A percentile compares a stretch with the other conserved stretches of the same genome.
Conservation (phyloP, 345 rosid species). For the Sapria himalayana region DNA sequence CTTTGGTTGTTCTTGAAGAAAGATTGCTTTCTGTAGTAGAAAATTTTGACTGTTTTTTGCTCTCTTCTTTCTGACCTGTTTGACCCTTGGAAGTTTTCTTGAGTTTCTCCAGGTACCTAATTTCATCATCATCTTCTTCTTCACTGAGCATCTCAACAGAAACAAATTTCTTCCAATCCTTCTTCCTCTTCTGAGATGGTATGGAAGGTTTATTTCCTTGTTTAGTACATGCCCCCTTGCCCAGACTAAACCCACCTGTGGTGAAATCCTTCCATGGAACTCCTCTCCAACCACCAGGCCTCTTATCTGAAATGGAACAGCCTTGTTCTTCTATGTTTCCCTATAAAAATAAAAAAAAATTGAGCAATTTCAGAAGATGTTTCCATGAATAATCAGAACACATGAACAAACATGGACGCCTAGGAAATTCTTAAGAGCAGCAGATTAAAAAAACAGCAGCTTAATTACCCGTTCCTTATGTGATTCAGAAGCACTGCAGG, state of each 20-base stretch:
- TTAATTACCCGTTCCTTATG: constrained; percentile 14
- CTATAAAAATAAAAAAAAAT: constrained; percentile 25
- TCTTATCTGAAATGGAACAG: constrained; percentile 26
- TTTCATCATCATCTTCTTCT: constrained; percentile 67
- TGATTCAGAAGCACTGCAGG: constrained; percentile 15
- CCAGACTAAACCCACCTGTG: constrained; percentile 25
- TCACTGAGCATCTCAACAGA: constrained; percentile 36
- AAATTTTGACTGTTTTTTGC: constrained; percentile 37
- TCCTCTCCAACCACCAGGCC: constrained; percentile 36
- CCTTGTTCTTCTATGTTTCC: constrained; percentile 30
- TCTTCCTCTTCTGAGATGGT: constrained; percentile 55
- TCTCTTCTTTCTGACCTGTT: constrained; percentile 22
- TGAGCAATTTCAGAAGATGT: too few relatives aligned
- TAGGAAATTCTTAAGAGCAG: background rate
- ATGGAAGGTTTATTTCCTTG: constrained; percentile 39
- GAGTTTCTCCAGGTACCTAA: constrained; percentile 64
- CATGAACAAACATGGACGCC: constrained; percentile 1
- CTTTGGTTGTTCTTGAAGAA: constrained; percentile 18
- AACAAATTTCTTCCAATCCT: constrained; percentile 44
- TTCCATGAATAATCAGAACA: constrained; percentile 2
- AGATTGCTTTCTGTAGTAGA: constrained; percentile 27
- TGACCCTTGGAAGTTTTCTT: constrained; percentile 30
- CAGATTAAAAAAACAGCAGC: constrained; percentile 7
- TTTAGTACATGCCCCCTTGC: constrained; percentile 28
- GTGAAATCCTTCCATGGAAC: constrained; percentile 63